A percentile compares a stretch with the other conserved stretches of the same genome.
Evolutionary conservation across 75 land plant genomes (phyloP).

Genomic region (Adiantum capillusveneris): DNA sequence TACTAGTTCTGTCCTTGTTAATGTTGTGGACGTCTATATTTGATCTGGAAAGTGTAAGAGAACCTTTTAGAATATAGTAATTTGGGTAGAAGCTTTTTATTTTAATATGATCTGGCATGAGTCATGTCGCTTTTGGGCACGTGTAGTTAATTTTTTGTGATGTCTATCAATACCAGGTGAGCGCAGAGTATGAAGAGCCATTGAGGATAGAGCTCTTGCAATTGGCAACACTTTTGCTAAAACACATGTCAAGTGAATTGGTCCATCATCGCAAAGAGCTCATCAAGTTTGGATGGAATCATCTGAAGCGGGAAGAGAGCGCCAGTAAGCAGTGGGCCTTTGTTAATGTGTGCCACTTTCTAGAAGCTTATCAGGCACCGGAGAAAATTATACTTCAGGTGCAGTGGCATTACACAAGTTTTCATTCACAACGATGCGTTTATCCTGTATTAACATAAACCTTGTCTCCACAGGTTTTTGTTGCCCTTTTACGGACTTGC

Average conservation of each 20-base stretch:
- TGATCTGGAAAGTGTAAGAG: neutral
- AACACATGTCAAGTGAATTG: slow-evolving; percentile 82
- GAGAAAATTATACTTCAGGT: slow-evolving; percentile 99
- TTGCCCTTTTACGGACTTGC: slow-evolving; percentile 93
- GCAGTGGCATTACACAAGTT: neutral
- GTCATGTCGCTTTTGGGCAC: no score
- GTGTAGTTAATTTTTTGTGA: no score
- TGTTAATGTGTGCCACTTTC: slow-evolving; percentile 99
- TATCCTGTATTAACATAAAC: neutral
- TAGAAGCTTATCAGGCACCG: slow-evolving; percentile 99
- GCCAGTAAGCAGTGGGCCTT: slow-evolving; percentile 99
- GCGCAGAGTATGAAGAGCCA: slow-evolving; percentile 97
- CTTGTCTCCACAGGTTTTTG: slow-evolving; percentile 66
- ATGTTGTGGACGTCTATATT: no score
- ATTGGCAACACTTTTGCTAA: slow-evolving; percentile 90
- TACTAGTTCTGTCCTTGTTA: slow-evolving; percentile 15
- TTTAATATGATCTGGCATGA: no score
- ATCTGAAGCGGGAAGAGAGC: slow-evolving; percentile 97
- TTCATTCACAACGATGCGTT: no score
- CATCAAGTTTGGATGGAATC: slow-evolving; percentile 99
- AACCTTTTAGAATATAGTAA: no score
- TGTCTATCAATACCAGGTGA: slow-evolving; percentile 58
- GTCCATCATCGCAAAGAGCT: slow-evolving; percentile 97
- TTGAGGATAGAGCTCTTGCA: slow-evolving; percentile 93
- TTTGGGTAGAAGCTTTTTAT: no score